phyloP scores from a whole-genome alignment of 2,329 filamentous ascomycete species.

The Colletotrichum liaoningense region DNA sequence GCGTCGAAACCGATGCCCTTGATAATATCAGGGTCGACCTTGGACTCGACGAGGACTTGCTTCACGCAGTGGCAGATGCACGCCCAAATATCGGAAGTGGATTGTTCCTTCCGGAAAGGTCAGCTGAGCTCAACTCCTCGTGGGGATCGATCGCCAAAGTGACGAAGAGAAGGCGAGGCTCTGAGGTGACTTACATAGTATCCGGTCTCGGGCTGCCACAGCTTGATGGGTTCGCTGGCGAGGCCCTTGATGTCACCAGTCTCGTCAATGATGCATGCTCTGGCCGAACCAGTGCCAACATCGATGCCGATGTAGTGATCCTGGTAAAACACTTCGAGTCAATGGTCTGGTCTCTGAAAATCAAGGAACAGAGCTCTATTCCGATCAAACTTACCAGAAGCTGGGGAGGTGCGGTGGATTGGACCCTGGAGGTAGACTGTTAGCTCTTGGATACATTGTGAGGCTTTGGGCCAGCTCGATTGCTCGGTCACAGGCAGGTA shows the following conservation, averaged over 20 bases:
- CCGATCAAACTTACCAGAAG: slow-evolving; percentile 26
- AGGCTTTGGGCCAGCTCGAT: neutral
- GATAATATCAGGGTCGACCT: slow-evolving; percentile 79
- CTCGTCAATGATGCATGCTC: slow-evolving; percentile 94
- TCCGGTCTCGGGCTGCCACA: slow-evolving; percentile 82
- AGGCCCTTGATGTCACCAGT: slow-evolving; percentile 87
- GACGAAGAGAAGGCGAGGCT: neutral
- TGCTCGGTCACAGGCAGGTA: neutral
- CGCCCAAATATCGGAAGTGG: slow-evolving; percentile 95
- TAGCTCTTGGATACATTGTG: neutral
- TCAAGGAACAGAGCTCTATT: neutral
- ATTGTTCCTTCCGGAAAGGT: slow-evolving; percentile 79
- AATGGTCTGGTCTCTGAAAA: neutral
- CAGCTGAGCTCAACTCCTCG: neutral
- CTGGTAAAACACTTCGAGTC: slow-evolving; percentile 42
- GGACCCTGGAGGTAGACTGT: slow-evolving; percentile 11
- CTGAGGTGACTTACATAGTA: slow-evolving; percentile 70
- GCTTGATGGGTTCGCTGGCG: slow-evolving; percentile 79
- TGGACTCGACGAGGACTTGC: slow-evolving; percentile 83
- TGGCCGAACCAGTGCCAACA: slow-evolving; percentile 94
- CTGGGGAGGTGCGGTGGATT: slow-evolving; percentile 22
- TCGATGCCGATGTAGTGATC: slow-evolving; percentile 86
- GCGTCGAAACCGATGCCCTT: slow-evolving; percentile 97
- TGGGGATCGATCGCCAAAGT: neutral
- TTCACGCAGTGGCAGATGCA: slow-evolving; percentile 93